Evolutionary conservation across 306 rosid species (phyloP), one percentile per base, ranked within the genome.

Genomic region (Trifolium dubium): DNA sequence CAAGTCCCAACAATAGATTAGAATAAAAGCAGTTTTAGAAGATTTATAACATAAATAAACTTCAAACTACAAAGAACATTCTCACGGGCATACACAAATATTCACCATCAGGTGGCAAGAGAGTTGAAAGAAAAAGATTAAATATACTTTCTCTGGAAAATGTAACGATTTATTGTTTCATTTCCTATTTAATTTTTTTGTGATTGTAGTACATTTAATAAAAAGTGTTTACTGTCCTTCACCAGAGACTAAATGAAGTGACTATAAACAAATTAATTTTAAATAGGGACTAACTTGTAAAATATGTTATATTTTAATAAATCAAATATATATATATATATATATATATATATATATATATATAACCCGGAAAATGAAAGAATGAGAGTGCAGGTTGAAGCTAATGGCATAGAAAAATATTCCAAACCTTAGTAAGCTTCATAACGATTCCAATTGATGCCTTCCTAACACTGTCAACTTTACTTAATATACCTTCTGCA

Each of bases 341-440:
- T 23, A 23, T 23, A 23, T 23, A 23, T 23, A 23, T 23, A 23
- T 23, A 23, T 23, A 23, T 23, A n/a, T 34, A 61, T 62, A 61
- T 61, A n/a, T 62, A 10, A 56, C 47, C 10, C 10, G 8, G 3
- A 55, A 55, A 49, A 49, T 35, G 14, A 67, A 37, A 67, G n/a
- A 43, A 19, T 7, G n/a, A 75, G 70, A 40, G 59, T 44, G 72
- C 32, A 8, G 10, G 19, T 80, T 60, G 18, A 72, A 47, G 19
- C 30, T 40, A 74, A 69, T n/a, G 46, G 64, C 51, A 64, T 37
- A 19, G 71, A n/a, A 40, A 32, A 31, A 76, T 28, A 73, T 77
- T 79, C 60, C 85, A 72, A 70, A 94, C 98, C 97, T 94, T 94
- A 3, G 97, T 96, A 75, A 94, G 96, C 88, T 91, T 94, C 96